Evolutionary conservation across 2,329 filamentous ascomycete genomes (phyloP).

Genomic region (Aspergillus sp.): DNA sequence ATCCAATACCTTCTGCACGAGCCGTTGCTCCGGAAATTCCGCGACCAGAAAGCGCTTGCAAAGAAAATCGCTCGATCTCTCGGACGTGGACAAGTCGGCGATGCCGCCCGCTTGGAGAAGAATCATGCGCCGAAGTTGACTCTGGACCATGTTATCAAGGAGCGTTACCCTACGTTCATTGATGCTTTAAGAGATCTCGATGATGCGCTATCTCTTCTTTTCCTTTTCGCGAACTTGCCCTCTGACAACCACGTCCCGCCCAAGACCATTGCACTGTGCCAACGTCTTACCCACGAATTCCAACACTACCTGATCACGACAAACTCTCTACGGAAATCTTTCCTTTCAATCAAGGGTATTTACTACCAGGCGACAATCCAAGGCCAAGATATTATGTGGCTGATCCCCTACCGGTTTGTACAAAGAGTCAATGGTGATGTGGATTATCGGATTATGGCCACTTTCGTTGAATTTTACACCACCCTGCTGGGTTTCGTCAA

Average conservation of each 20-base stretch:
- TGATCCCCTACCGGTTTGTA: slow-evolving; percentile 97
- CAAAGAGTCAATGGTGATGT: slow-evolving; percentile 91
- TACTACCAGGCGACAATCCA: slow-evolving; percentile 98
- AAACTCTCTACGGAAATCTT: slow-evolving; percentile 89
- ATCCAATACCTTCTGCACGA: slow-evolving; percentile 98
- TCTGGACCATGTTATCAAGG: slow-evolving; percentile 94
- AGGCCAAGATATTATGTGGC: slow-evolving; percentile 94
- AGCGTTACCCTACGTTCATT: slow-evolving; percentile 95
- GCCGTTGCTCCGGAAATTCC: slow-evolving; percentile 88
- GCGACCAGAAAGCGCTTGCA: slow-evolving; percentile 92
- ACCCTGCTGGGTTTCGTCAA: slow-evolving; percentile 95
- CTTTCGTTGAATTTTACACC: slow-evolving; percentile 98
- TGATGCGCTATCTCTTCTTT: slow-evolving; percentile 94
- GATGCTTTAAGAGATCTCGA: slow-evolving; percentile 93
- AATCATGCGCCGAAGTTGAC: slow-evolving; percentile 86
- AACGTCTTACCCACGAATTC: slow-evolving; percentile 90
- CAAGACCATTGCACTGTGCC: slow-evolving; percentile 94
- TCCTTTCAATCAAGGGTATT: slow-evolving; percentile 97
- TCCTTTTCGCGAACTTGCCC: slow-evolving; percentile 94
- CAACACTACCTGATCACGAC: slow-evolving; percentile 96
- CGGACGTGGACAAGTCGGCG: slow-evolving; percentile 83
- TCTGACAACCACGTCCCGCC: slow-evolving; percentile 85
- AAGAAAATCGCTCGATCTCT: slow-evolving; percentile 96
- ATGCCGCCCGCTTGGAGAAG: slow-evolving; percentile 87
- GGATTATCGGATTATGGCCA: slow-evolving; percentile 98